Base-by-base conservation (phyloP, 2,329 filamentous ascomycete genomes). In the Metarhizium guizhouense region DNA sequence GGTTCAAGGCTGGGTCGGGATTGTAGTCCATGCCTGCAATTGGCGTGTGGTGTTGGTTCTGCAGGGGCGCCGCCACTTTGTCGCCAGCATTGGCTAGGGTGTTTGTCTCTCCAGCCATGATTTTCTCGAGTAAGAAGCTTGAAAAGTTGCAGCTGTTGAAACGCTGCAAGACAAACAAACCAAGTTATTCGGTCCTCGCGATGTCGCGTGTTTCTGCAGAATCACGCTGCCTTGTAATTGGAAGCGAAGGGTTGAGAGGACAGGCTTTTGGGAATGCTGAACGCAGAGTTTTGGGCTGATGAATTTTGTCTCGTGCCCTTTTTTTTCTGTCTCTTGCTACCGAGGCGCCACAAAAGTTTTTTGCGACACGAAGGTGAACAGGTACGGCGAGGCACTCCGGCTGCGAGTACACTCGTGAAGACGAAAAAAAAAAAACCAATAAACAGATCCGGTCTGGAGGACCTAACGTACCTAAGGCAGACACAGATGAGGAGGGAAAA, bases 1-100 rank as follows among this genome's bases (percentile, higher is more conserved):
- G 67, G 43, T 74, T 67, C 52, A 72, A 64, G 18, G 67, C 68
- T 40, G 67, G 67, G 54, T 70, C 67, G 30, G 67, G 60, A 56
- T 64, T 65, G 57, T 65, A 62, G 43, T 64, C 65, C 57, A 61
- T 47, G 52, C 57, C 36, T 4, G 53, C 52, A 30, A 50, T 40
- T 49, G 57, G 50, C 20, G 49, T 34, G 52, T 51, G 56, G 29
- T 52, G 54, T n/a, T 52, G 54, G 1, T 47, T 29, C 2, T 43
- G 48, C 11, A 20, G 53, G 16, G 42, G 16, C 25, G 53, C 52
- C 32, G 32, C 40, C 10, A 43, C 36, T 36, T 49, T 29, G 38
- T 49, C 40, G 43, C 29, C 30, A 29, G 50, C 34, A 13, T 42
- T 34, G 45, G 45, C 52, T 25, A 7, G 52, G 6, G 18, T 5